Evolutionary conservation across 306 rosid species (phyloP).

Genomic region (Cucumis hystrix): DNA sequence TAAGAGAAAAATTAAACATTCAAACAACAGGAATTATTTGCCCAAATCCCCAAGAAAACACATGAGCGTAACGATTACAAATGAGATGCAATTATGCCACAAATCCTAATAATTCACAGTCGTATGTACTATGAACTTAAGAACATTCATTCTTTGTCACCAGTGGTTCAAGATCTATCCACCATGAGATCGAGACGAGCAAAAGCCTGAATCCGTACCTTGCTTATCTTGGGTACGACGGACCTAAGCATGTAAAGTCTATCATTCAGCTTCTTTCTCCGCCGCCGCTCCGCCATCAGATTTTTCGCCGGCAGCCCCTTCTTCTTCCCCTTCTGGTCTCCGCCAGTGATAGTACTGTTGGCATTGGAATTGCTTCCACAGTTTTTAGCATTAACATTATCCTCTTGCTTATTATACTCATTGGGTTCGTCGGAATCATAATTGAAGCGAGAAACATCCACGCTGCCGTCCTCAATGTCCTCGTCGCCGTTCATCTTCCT

Average conservation of each 20-base stretch:
- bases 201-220: conserved; percentile 28
- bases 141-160: not conserved
- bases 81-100: not conserved
- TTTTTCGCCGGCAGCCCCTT: conserved; percentile 85
- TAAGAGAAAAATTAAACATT: not conserved
- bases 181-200: not conserved
- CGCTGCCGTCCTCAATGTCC: conserved; percentile 45
- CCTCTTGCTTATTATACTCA: conserved; percentile 33
- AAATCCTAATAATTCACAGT: not conserved
- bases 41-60: not conserved
- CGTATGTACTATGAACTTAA: not conserved
- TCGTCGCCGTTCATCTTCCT: conserved; percentile 31
- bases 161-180: not conserved
- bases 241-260: conserved; percentile 95
- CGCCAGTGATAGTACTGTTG: conserved; percentile 32
- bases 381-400: conserved; percentile 25
- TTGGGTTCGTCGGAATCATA: conserved; percentile 68
- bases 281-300: conserved; percentile 97
- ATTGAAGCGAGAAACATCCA: conserved; percentile 49
- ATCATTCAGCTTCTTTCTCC: conserved; percentile 93
- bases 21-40: not conserved
- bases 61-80: not conserved
- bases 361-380: conserved; percentile 35
- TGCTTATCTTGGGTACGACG: conserved; percentile 95
- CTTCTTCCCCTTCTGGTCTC: conserved; percentile 82